Evolutionary conservation across 495 filamentous ascomycete genomes (phyloP).

Genomic region (Stereocaulon alpinum): DNA sequence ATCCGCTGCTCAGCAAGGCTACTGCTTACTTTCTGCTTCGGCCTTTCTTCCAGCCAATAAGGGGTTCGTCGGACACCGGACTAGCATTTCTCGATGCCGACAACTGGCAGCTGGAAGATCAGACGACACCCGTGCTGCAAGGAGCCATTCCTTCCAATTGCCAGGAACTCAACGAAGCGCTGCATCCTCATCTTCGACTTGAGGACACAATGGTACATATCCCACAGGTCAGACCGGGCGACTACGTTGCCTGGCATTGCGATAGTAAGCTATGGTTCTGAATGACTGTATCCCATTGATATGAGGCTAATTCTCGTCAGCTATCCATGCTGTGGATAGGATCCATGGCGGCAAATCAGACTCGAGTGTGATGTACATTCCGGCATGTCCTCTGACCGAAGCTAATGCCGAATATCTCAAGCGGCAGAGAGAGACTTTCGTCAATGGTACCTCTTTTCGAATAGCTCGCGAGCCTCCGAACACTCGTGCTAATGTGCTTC

Average conservation of each 20-base stretch:
- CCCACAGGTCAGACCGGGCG: constrained; percentile 66
- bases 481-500: not conserved
- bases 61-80: constrained; percentile 16
- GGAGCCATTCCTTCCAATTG: constrained; percentile 65
- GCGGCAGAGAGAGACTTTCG: constrained; percentile 56
- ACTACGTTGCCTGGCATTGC: constrained; percentile 89
- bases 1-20: constrained; percentile 61
- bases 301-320: constrained; percentile 1
- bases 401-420: constrained; percentile 58
- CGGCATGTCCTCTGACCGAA: constrained; percentile 69
- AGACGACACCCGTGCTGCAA: constrained; percentile 50
- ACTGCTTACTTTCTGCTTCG: constrained; percentile 77
- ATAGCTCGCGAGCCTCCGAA: not conserved
- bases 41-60: constrained; percentile 62
- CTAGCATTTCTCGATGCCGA: constrained; percentile 37
- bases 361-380: constrained; percentile 79
- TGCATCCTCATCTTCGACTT: constrained; percentile 72
- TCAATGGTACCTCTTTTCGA: constrained; percentile 33
- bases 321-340: constrained; percentile 69
- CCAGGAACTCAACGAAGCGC: constrained; percentile 61
- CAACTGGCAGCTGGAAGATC: constrained; percentile 39
- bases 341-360: constrained; percentile 59
- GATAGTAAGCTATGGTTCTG: constrained; percentile 45
- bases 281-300: constrained; percentile 5
- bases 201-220: constrained; percentile 68